Percentiles rank a stretch among this genome's conserved stretches.
Conservation (phyloP, 768 basidiomycete species). For the Amanita rubescens region DNA sequence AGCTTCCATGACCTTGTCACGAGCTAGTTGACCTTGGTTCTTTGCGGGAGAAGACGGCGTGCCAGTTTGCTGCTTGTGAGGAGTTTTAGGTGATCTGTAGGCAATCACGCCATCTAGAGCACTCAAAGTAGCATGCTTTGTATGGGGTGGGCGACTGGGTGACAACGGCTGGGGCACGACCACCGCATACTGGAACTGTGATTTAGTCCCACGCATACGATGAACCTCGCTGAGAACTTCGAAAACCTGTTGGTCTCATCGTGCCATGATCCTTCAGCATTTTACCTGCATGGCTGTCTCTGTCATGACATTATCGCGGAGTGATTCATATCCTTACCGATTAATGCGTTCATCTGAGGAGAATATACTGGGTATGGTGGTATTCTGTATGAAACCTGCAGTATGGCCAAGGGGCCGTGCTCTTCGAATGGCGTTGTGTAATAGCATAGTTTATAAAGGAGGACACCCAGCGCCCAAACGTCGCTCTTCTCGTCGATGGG, state of each 20-base stretch:
- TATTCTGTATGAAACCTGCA: conserved; percentile 93
- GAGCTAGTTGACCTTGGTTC: conserved; percentile 57
- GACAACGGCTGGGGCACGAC: conserved; percentile 41
- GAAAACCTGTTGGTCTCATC: conserved; percentile 81
- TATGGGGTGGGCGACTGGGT: conserved; percentile 27
- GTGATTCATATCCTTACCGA: conserved; percentile 46
- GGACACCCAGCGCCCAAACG: conserved; percentile 95
- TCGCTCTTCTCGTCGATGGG: conserved; percentile 93
- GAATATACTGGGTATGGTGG: conserved; percentile 89
- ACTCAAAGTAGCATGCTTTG: conserved; percentile 17
- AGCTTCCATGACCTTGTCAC: conserved; percentile 73
- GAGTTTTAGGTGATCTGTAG: conserved; percentile 14
- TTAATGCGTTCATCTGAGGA: conserved; percentile 69
- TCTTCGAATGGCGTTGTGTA: conserved; percentile 99
- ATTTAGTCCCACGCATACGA: conserved; percentile 79
- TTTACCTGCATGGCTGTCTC: conserved; percentile 43
- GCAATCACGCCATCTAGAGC: conserved; percentile 23
- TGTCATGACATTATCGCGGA: conserved; percentile 9
- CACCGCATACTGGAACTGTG: conserved; percentile 63
- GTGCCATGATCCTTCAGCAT: conserved; percentile 91
- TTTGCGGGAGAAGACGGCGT: conserved; percentile 21
- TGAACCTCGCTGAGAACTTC: conserved; percentile 82
- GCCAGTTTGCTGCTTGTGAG: conserved; percentile 10
- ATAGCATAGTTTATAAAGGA: conserved; percentile 98
- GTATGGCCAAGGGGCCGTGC: conserved; percentile 90